Evolutionary conservation across 2,329 filamentous ascomycete genomes (phyloP).

Genomic region (Cercospora citrullina): DNA sequence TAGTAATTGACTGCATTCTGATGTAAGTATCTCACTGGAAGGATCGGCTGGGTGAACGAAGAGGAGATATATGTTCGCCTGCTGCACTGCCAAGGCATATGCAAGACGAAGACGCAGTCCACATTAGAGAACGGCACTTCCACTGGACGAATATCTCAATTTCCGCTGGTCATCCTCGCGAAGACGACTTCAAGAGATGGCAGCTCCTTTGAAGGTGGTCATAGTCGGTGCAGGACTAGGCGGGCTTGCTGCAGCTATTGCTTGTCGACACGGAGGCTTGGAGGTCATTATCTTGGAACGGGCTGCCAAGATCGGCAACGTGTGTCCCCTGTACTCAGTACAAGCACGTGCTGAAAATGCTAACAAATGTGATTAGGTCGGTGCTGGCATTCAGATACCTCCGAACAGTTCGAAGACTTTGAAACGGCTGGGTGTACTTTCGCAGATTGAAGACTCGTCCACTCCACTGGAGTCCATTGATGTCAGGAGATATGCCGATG

Average conservation of each 20-base stretch:
- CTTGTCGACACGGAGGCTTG: slow-evolving; percentile 33
- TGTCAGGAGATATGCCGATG: background rate
- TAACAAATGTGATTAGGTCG: background rate
- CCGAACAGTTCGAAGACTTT: slow-evolving; percentile 31
- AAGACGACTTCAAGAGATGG: background rate
- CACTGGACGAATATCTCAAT: background rate
- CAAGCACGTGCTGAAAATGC: background rate
- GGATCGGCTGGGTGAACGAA: background rate
- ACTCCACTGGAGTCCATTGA: background rate
- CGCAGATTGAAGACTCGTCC: background rate
- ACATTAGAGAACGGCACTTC: background rate
- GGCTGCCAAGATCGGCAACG: slow-evolving; percentile 40
- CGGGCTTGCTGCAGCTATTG: slow-evolving; percentile 45
- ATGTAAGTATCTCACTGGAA: background rate
- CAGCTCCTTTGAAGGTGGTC: background rate
- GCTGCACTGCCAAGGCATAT: background rate
- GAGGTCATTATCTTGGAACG: slow-evolving; percentile 44
- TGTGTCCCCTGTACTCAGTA: too few relatives aligned
- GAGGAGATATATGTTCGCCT: background rate
- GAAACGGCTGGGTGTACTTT: slow-evolving; percentile 4
- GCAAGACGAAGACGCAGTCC: background rate
- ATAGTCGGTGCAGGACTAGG: slow-evolving; percentile 41
- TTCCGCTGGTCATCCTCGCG: background rate
- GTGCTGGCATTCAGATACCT: slow-evolving; percentile 30
- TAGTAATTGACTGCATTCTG: background rate